phyloP scores from a whole-genome alignment of 2,329 filamentous ascomycete genomes.

The Fusarium vanettenii region DNA sequence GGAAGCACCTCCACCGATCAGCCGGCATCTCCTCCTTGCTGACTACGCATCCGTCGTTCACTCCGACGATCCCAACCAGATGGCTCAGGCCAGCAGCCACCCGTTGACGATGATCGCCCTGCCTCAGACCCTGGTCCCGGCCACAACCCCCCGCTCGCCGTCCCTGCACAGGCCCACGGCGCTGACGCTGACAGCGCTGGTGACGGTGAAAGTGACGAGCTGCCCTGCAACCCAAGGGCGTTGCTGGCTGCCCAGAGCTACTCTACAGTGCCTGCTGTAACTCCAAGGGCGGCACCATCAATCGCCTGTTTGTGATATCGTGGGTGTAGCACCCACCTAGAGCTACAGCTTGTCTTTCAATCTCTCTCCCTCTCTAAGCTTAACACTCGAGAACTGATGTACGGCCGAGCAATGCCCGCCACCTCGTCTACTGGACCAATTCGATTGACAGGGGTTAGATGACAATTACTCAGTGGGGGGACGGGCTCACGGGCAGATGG shows the following conservation, averaged over 20 bases:
- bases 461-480: constrained; percentile 10
- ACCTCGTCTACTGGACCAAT: not conserved
- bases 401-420: constrained; percentile 5
- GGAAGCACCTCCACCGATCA: constrained; percentile 36
- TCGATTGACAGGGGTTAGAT: not conserved
- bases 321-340: not conserved
- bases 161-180: constrained; percentile 29
- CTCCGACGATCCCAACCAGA: constrained; percentile 39
- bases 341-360: not conserved
- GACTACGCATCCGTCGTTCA: constrained; percentile 26
- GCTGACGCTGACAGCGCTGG: constrained; percentile 34
- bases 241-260: constrained; percentile 18
- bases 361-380: not conserved
- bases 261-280: not conserved
- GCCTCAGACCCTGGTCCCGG: constrained; percentile 37
- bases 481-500: constrained; percentile 18
- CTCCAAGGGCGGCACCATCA: not conserved
- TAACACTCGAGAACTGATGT: not conserved
- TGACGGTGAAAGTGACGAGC: constrained; percentile 36
- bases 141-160: constrained; percentile 16
- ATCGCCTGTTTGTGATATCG: not conserved
- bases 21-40: constrained; percentile 24
- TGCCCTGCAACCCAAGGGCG: constrained; percentile 23
- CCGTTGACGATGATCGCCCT: constrained; percentile 47
- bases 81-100: constrained; percentile 43